Base-by-base conservation (phyloP, 371 early-diverging fungal species). In the Mortierella sp. region DNA sequence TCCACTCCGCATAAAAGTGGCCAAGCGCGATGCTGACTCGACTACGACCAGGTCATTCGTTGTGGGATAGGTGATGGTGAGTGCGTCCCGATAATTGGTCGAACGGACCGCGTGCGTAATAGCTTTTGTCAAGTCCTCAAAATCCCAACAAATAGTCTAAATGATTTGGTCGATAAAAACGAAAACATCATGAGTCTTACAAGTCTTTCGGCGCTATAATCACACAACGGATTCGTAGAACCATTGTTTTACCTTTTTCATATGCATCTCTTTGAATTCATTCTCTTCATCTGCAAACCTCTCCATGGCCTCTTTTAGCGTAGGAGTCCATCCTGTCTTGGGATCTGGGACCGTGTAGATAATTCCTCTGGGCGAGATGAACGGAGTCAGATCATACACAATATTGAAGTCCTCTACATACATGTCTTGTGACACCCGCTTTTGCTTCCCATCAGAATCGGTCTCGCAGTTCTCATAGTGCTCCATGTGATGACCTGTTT, bases 51-150 rank as follows among this genome's bases (percentile, higher is more conserved):
- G 46, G 32, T 63, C 42, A 46, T 75, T 68, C 15, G 31, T 55
- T 11, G 57, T 59, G 27, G 75, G 75, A 50, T 50, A 75, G 7
- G 75, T 68, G 26, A 75, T 68, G 46, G 68, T 69, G 31, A 75
- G 56, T 26, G 68, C 60, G 56, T 75, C 68, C 43, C 64, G 64
- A 31, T 75, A 75, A 24, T 64, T 44, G 15, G 67, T 56, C 12
- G 63, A 63, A 12, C 75, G 63, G 21, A 75, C 64, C n/a, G 51
- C 64, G 30, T 64, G 64, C 2, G 60, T 68, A 21, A 75, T 75
- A 6, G 56, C 46, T 39, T 56, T 58, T 14, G 59, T 75, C 49
- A 75, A 44, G 24, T 64, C 50, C 37, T 75, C 75, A 51, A 58
- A 75, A 7, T 75, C 69, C 68, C 68, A 75, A 19, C 32, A 41